These are phyloP conservation scores for Aspergillus ibericus DNA, from an alignment of 2,329 filamentous ascomycete genomes.

Conservation along the genomic window DNA sequence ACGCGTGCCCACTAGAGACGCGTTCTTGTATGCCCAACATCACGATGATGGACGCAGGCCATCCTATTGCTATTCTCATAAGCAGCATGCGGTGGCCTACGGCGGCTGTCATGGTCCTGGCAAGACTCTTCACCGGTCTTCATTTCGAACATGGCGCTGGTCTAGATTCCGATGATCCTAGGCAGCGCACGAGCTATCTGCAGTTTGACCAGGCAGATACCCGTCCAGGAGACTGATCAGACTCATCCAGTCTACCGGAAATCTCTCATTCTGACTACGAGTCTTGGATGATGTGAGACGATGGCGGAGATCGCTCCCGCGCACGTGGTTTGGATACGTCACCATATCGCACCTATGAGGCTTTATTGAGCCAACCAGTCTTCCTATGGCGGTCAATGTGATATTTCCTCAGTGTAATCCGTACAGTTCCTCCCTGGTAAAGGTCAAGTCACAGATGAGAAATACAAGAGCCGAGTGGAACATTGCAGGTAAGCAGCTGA, in stretches of 20 bases:
- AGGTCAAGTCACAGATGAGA: neutral
- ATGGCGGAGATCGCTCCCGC: neutral
- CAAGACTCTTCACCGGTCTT: neutral
- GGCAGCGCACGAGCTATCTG: neutral
- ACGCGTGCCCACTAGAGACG: neutral
- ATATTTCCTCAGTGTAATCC: neutral
- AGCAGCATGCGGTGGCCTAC: neutral
- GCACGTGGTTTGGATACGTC: neutral
- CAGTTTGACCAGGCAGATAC: neutral
- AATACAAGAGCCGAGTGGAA: neutral
- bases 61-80: neutral
- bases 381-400: neutral
- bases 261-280: neutral
- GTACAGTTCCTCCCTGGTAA: neutral
- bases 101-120: neutral
- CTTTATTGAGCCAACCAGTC: neutral
- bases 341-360: neutral
- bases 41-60: constrained; percentile 1
- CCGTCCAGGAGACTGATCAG: neutral
- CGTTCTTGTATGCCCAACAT: constrained; percentile 16
- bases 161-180: neutral
- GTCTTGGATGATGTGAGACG: neutral
- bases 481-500: neutral
- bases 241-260: neutral
- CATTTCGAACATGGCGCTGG: neutral